Conservation (phyloP, 2,329 filamentous ascomycete genomes). For the Clarireedia sp. region DNA sequence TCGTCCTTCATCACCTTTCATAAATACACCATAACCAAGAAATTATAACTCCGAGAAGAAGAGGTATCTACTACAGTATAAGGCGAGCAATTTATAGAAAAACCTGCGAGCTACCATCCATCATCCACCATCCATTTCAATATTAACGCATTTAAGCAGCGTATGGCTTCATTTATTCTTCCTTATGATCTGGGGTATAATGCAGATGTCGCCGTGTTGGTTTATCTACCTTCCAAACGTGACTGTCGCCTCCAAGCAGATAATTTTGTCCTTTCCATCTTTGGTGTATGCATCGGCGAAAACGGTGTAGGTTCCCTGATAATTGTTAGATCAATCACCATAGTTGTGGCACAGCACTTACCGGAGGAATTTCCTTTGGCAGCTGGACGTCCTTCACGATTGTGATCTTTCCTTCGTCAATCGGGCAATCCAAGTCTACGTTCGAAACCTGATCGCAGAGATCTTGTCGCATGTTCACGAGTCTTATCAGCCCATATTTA, state of each 20-base stretch:
- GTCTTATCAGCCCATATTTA: slow-evolving; percentile 88
- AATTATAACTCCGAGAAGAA: slow-evolving; percentile 17
- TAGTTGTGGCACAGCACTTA: slow-evolving; percentile 41
- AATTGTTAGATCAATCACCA: slow-evolving; percentile 4
- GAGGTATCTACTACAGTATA: slow-evolving; percentile 16
- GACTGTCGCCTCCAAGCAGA: slow-evolving; percentile 74
- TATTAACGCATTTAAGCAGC: neutral
- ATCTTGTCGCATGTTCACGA: slow-evolving; percentile 73
- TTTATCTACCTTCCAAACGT: slow-evolving; percentile 39
- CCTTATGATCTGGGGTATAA: slow-evolving; percentile 1
- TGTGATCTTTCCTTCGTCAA: slow-evolving; percentile 67
- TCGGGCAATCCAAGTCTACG: slow-evolving; percentile 81
- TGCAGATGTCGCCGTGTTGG: neutral
- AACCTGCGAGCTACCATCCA: slow-evolving; percentile 3
- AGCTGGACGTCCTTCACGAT: slow-evolving; percentile 78
- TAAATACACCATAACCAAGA: neutral
- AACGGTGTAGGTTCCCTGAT: slow-evolving; percentile 81
- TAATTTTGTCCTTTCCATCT: slow-evolving; percentile 62
- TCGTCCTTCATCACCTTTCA: neutral
- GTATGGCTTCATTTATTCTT: neutral
- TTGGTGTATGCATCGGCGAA: slow-evolving; percentile 74
- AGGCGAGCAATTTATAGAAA: slow-evolving; percentile 16
- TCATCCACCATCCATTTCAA: slow-evolving; percentile 6
- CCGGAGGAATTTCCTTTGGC: slow-evolving; percentile 79
- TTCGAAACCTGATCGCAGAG: slow-evolving; percentile 85